These are phyloP conservation scores for Kodamaea jinghongensis DNA, from an alignment of 805 yeast genomes.

Conservation along the genomic window DNA sequence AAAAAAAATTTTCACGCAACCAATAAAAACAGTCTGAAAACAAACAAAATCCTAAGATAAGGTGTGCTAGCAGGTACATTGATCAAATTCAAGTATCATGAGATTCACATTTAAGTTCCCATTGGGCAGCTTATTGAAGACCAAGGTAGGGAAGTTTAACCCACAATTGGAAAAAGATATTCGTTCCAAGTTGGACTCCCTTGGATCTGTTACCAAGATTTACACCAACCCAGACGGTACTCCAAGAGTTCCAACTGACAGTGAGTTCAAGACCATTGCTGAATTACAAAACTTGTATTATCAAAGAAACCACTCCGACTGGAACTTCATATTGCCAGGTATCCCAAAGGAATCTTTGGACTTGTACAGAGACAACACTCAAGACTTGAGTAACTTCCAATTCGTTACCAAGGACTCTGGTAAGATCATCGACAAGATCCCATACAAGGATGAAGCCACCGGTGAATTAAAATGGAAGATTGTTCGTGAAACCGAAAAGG, in stretches of 20 bases:
- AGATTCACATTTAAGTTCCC: slow-evolving; percentile 44
- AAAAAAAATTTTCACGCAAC: slow-evolving; percentile 12
- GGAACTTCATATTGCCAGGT: slow-evolving; percentile 45
- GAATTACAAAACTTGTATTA: slow-evolving; percentile 61
- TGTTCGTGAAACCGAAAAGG: slow-evolving; percentile 66
- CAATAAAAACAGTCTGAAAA: slow-evolving; percentile 24
- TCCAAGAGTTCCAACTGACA: slow-evolving; percentile 64
- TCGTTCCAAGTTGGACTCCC: slow-evolving; percentile 55
- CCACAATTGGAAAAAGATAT: slow-evolving; percentile 58
- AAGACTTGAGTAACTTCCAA: slow-evolving; percentile 56
- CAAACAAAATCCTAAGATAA: slow-evolving; percentile 9
- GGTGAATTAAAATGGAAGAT: slow-evolving; percentile 80
- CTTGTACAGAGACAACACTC: slow-evolving; percentile 58
- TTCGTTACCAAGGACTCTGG: slow-evolving; percentile 49
- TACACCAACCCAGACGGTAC: slow-evolving; percentile 77
- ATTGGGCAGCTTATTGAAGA: slow-evolving; percentile 35
- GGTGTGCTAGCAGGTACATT: background rate
- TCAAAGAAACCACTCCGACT: slow-evolving; percentile 52
- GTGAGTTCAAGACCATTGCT: slow-evolving; percentile 70
- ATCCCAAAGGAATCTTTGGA: slow-evolving; percentile 54
- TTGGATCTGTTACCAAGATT: slow-evolving; percentile 63
- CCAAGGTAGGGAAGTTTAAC: slow-evolving; percentile 41
- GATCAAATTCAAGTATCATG: slow-evolving; percentile 19
- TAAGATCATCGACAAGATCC: slow-evolving; percentile 76
- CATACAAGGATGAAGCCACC: slow-evolving; percentile 73